A percentile compares a stretch with the other conserved stretches of the same genome.
phyloP scores from a whole-genome alignment of 345 rosid species.

The Arabis alpina region DNA sequence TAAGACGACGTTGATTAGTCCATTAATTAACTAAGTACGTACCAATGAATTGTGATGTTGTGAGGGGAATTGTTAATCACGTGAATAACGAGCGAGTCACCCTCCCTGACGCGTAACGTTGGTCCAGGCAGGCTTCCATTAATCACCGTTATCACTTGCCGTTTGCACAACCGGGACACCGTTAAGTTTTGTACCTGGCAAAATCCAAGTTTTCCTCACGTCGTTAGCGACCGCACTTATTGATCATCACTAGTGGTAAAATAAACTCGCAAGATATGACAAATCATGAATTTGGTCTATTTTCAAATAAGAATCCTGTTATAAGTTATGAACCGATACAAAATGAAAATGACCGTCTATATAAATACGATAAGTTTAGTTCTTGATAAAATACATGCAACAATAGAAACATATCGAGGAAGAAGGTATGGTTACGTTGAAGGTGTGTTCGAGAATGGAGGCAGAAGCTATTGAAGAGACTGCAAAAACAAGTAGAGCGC shows the following conservation, averaged over 20 bases:
- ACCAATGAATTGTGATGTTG: slow-evolving; percentile 90
- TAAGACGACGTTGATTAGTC: slow-evolving; percentile 5
- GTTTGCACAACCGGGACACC: slow-evolving; percentile 56
- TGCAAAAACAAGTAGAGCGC: slow-evolving; percentile 43
- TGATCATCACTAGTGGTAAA: slow-evolving; percentile 12
- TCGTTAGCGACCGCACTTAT: slow-evolving; percentile 15
- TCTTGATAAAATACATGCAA: slow-evolving; percentile 6
- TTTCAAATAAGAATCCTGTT: not conserved
- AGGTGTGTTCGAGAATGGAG: slow-evolving; percentile 72
- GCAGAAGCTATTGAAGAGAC: slow-evolving; percentile 62
- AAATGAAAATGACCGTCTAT: not conserved
- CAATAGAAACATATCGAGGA: not conserved
- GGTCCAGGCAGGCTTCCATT: slow-evolving; percentile 89
- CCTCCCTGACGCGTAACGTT: slow-evolving; percentile 58
- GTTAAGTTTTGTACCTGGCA: slow-evolving; percentile 74
- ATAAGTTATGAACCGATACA: not conserved
- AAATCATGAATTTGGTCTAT: not conserved
- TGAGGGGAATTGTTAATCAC: slow-evolving; percentile 83
- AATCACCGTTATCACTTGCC: slow-evolving; percentile 67
- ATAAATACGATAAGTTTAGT: not conserved
- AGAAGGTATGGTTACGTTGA: slow-evolving; percentile 52
- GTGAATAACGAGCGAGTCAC: slow-evolving; percentile 76
- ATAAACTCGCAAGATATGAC: not conserved
- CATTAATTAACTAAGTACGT: slow-evolving; percentile 18
- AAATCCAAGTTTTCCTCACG: slow-evolving; percentile 23